Conservation (phyloP, 331 rosid genomes). For the Pyracantha coccinea region DNA sequence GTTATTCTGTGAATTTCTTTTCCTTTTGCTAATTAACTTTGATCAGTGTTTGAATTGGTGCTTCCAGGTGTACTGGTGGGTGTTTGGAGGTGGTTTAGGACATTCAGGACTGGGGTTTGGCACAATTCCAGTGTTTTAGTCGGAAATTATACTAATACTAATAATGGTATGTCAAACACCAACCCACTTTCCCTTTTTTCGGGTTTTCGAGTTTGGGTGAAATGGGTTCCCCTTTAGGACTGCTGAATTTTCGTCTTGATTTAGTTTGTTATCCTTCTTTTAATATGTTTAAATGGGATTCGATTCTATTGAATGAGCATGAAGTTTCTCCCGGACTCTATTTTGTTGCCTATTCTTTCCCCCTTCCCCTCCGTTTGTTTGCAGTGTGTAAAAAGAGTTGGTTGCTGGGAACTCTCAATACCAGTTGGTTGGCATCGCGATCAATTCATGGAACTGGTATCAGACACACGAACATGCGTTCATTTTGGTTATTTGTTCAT, state of each 20-base stretch:
- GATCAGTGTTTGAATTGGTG: not conserved
- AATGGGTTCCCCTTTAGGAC: not conserved
- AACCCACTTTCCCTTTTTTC: not conserved
- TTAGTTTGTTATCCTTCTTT: not conserved
- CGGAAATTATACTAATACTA: constrained; percentile 23
- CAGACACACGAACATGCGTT: not conserved
- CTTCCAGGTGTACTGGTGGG: constrained; percentile 37
- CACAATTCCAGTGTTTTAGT: constrained; percentile 20
- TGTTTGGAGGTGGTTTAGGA: constrained; percentile 35
- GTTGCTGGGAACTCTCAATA: constrained; percentile 33
- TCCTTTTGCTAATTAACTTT: not conserved
- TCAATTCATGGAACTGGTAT: constrained; percentile 88
- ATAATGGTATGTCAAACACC: constrained; percentile 25
- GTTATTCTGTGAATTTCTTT: not conserved
- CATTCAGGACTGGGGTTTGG: constrained; percentile 38
- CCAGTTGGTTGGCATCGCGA: constrained; percentile 27
- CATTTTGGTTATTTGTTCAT: not conserved
- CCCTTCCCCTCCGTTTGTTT: not conserved
- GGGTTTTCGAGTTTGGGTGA: not conserved
- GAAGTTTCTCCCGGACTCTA: not conserved
- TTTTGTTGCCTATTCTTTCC: not conserved
- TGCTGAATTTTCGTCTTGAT: not conserved
- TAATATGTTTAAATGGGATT: not conserved
- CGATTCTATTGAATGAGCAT: no score
- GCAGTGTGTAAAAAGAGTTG: constrained; percentile 36